Evolutionary conservation across 495 filamentous ascomycete species (phyloP), one percentile per base, ranked within the genome.

Genomic region (Aspergillus cristatus): DNA sequence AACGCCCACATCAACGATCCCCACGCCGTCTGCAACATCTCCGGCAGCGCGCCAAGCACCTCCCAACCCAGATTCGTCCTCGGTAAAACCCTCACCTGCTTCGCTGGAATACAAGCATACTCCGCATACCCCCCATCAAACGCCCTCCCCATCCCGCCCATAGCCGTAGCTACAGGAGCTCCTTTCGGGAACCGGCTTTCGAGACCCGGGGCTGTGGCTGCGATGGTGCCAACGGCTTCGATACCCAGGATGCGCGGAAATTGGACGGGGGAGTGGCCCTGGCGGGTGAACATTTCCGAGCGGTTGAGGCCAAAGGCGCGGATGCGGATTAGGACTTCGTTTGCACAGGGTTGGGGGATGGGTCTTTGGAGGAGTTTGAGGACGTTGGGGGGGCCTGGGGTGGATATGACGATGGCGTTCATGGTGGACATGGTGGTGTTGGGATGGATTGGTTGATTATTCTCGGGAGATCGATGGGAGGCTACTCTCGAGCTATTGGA

Each of bases 81-180:
- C 7, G 74, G 33, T 24, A 24, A n/a, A 14, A 49, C 48, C 43
- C 67, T 65, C 14, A 68, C 57, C 40, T 75, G 65, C 6, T 39
- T 50, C 10, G 50, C 60, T 0, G 68, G 58, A 1, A 69, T 66
- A 35, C 55, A 60, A 6, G 63, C 68, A 36, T 71, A 76, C 48
- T 76, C 71, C 1, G 73, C 73, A 45, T 74, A 78, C 0, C 66
- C 67, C n/a, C 72, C 72, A 46, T 72, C 63, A 34, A 72, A 70
- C 13, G 49, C 35, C 8, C 72, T 34, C 0, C 69, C 70, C 53
- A 78, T 58, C 1, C 70, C 72, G 7, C 71, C 72, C 70, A 74
- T 73, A 11, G 58, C 60, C 7, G 71, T 75, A 0, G 62, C 66
- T 0, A 78, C 71, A 2, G 55, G 49, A 10, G 55, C 49, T 1